Evolutionary conservation across 2,329 filamentous ascomycete species (phyloP).

Genomic region (Lecanicillium sp.): DNA sequence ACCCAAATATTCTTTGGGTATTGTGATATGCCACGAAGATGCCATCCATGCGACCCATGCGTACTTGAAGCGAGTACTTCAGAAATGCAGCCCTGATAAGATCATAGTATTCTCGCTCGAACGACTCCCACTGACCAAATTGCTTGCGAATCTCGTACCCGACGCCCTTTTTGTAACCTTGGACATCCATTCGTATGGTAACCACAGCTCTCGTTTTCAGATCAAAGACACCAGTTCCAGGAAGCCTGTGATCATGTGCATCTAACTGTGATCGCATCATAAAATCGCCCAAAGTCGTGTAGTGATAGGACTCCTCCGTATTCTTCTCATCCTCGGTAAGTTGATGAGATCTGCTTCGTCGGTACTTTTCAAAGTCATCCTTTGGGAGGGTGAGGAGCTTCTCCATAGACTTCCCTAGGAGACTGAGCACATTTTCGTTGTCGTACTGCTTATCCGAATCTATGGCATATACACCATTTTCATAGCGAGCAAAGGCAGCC

Average conservation of each 20-base stretch:
- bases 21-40: conserved; percentile 98
- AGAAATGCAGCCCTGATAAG: conserved; percentile 93
- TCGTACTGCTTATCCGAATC: conserved; percentile 94
- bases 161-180: conserved; percentile 61
- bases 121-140: conserved; percentile 80
- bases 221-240: conserved; percentile 91
- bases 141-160: conserved; percentile 80
- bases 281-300: conserved; percentile 78
- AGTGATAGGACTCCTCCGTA: conserved; percentile 75
- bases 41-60: conserved; percentile 97
- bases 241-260: conserved; percentile 76
- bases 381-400: conserved; percentile 82
- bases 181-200: conserved; percentile 80
- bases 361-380: conserved; percentile 79
- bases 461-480: conserved; percentile 84
- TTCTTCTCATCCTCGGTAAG: conserved; percentile 65
- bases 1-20: conserved; percentile 89
- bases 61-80: conserved; percentile 93
- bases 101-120: conserved; percentile 91
- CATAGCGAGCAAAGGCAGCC: conserved; percentile 74
- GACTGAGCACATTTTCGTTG: conserved; percentile 74
- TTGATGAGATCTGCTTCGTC: conserved; percentile 58
- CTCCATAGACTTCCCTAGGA: conserved; percentile 93
- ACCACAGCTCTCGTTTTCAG: conserved; percentile 91
- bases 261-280: conserved; percentile 94